Percentiles rank a stretch among this genome's conserved stretches.
These are phyloP conservation scores for Phialocephala subalpina DNA, from an alignment of 2,329 filamentous ascomycete species.

Conservation along the genomic window DNA sequence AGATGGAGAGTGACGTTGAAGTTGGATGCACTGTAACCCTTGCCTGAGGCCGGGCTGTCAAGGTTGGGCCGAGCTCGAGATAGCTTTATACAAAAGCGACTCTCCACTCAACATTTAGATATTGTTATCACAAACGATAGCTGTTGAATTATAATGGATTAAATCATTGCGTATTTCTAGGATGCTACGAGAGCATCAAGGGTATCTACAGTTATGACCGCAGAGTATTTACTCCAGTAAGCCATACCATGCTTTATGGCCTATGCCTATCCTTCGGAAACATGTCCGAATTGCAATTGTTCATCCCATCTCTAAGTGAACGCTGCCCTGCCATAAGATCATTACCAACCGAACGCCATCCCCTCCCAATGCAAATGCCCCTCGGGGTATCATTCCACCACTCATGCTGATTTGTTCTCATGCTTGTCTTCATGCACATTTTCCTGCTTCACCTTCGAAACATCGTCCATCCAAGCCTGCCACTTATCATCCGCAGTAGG, in stretches of 20 bases:
- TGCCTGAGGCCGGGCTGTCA: background rate
- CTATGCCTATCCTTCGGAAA: background rate
- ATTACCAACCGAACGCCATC: background rate
- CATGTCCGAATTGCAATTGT: background rate
- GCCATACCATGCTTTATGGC: background rate
- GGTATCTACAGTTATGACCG: background rate
- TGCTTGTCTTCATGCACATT: constrained; percentile 21
- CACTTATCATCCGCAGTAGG: constrained; percentile 37
- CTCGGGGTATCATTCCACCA: constrained; percentile 15
- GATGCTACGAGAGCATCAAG: background rate
- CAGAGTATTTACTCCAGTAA: background rate
- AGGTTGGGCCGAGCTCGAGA: background rate
- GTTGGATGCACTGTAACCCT: background rate
- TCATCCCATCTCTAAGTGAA: background rate
- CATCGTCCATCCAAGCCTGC: constrained; percentile 44
- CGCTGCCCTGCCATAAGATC: background rate
- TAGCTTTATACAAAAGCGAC: background rate
- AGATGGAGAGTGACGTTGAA: background rate
- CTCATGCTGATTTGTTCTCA: constrained; percentile 20
- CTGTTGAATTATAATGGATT: background rate
- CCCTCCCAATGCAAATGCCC: constrained; percentile 7
- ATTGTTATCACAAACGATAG: background rate
- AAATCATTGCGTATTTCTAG: background rate
- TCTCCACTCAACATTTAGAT: no score
- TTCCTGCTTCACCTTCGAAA: constrained; percentile 31